These are phyloP conservation scores for Sisymbrium altissimum DNA, from an alignment of 345 rosid genomes.

Conservation along the genomic window DNA sequence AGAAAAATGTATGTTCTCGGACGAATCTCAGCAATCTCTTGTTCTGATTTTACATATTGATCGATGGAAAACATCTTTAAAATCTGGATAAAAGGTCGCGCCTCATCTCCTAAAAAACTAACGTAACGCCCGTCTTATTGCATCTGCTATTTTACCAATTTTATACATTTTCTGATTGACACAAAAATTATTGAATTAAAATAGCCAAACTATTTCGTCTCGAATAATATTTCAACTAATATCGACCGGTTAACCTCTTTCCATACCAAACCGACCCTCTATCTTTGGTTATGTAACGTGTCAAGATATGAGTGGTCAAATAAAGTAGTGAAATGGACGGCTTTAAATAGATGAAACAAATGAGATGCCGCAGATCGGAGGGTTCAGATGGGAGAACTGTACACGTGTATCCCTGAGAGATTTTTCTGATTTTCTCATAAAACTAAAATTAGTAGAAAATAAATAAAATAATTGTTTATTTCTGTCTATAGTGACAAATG, in stretches of 20 bases:
- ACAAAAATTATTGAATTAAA: neutral
- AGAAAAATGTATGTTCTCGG: too few relatives aligned
- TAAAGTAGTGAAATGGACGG: conserved; percentile 20
- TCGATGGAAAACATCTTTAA: neutral
- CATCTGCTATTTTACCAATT: neutral
- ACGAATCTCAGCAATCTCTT: too few relatives aligned
- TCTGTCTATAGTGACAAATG: conserved; percentile 22
- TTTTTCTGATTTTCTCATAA: neutral
- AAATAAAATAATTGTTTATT: neutral
- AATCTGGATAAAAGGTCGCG: neutral
- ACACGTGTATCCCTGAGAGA: conserved; percentile 19
- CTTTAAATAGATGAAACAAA: neutral
- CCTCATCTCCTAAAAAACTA: too few relatives aligned
- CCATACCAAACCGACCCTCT: neutral
- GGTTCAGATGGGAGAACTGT: conserved; percentile 14
- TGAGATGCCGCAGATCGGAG: conserved; percentile 10
- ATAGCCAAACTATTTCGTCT: neutral
- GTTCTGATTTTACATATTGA: too few relatives aligned
- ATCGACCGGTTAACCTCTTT: neutral
- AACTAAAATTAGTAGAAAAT: neutral
- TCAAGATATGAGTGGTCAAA: neutral
- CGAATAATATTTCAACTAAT: neutral
- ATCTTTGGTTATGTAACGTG: neutral
- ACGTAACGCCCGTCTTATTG: neutral
- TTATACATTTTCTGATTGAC: neutral